These are phyloP conservation scores for Nitzschia palea DNA, from an alignment of 108 stramenopile genomes.

Conservation along the genomic window DNA sequence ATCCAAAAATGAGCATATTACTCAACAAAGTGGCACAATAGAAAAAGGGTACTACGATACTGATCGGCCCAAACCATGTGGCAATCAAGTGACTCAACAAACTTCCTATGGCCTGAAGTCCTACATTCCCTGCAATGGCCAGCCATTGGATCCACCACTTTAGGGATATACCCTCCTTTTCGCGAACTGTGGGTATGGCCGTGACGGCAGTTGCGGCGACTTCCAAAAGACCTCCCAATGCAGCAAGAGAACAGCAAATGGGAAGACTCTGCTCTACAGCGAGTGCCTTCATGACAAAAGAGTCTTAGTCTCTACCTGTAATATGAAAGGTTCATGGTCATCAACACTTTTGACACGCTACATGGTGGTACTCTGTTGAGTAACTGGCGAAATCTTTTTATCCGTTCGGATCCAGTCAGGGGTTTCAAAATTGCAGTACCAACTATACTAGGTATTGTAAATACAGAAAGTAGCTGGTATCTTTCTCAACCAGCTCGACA, in stretches of 20 bases:
- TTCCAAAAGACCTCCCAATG: constrained; percentile 35
- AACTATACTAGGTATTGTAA: no score
- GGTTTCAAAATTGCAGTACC: no score
- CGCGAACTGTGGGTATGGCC: constrained; percentile 29
- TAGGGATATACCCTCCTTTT: constrained; percentile 23
- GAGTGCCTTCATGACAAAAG: constrained; percentile 3
- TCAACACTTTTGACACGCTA: no score
- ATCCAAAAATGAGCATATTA: constrained; percentile 39
- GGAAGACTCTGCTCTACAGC: constrained; percentile 30
- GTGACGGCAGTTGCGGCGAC: constrained; percentile 36
- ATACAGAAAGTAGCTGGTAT: no score
- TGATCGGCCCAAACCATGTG: constrained; percentile 46
- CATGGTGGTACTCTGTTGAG: no score
- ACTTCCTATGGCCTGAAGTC: constrained; percentile 16
- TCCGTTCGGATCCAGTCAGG: no score
- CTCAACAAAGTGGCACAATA: constrained; percentile 23
- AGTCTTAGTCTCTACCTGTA: no score
- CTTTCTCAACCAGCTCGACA: no score
- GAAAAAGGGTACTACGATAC: constrained; percentile 30
- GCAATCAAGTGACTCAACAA: constrained; percentile 32
- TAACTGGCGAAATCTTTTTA: no score
- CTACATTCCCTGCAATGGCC: constrained; percentile 29
- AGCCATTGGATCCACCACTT: not conserved
- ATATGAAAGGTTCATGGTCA: no score
- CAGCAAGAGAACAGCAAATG: constrained; percentile 26